Base-by-base conservation (phyloP, 2,329 filamentous ascomycete genomes). In the Aureobasidium namibiae region DNA sequence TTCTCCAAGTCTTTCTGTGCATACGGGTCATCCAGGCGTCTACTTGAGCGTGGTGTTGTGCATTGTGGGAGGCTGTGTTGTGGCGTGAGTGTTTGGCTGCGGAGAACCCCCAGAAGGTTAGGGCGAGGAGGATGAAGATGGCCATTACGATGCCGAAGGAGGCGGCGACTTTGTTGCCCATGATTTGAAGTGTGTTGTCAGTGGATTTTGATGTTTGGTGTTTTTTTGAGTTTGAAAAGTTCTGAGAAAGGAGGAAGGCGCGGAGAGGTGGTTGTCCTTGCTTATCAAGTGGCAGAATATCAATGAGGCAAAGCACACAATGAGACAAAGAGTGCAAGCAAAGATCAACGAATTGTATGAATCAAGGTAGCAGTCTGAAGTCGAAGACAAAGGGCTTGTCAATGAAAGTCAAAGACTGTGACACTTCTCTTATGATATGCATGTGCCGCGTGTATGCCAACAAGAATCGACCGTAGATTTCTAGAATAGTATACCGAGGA, bases 51-150 rank as follows among this genome's bases (percentile, higher is more conserved):
- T 50, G 44, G 10, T 59, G 42, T 6, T 49, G 31, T 21, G 39
- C 31, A 16, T 31, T 36, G 21, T 59, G 42, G 2, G n/a, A 14
- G 8, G 56, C 23, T n/a, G 44, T 42, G 29, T 49, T 21, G 41
- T 31, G 52, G 9, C 52, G 52, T 5, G 34, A 18, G 18, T 56
- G 26, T 14, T 36, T 44, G 36, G 34, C 4, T 1, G 39, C 52
- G 18, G 38, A 44, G 21, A 56, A 48, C 13, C 14, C 14, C 16
- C 8, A 33, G 23, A 50, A 6, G 18, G 24, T 21, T 2, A 62
- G 36, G 26, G 34, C 52, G 60, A 64, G 42, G 61, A 53, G 16
- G 53, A 57, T 45, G 52, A 63, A 45, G 54, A 62, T 21, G 3
- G 52, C 52, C 39, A 56, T 44, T 1, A 56, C 21, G 0, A 56